Evolutionary conservation across 495 filamentous ascomycete species (phyloP).

Genomic region (Hypoxylon cercidicola): DNA sequence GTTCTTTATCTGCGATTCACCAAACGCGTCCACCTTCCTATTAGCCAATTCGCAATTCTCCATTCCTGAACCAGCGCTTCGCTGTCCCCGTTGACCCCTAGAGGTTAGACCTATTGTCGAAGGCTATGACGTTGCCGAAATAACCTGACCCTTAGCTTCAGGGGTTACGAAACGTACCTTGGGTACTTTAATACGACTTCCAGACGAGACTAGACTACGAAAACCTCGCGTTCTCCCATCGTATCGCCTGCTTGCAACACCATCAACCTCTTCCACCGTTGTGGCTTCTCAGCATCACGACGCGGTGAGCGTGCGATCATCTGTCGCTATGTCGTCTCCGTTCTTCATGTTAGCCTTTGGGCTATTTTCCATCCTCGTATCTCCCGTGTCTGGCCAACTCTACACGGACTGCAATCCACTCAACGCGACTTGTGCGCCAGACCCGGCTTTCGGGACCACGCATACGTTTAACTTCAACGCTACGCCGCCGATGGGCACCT

Average conservation of each 20-base stretch:
- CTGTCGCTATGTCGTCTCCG: conserved; percentile 47
- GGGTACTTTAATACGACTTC: too few species aligned
- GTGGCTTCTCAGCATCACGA: background rate
- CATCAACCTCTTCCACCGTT: too few species aligned
- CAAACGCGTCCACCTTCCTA: too few species aligned
- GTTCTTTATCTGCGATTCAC: conserved; percentile 1
- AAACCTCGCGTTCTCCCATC: too few species aligned
- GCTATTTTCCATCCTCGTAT: conserved; percentile 54
- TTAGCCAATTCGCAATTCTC: too few species aligned
- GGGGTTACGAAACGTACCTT: background rate
- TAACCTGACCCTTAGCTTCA: conserved; percentile 9
- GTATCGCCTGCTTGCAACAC: too few species aligned
- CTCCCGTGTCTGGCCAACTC: conserved; percentile 66
- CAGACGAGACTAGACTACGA: too few species aligned
- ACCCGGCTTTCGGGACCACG: conserved; percentile 69
- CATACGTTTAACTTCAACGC: conserved; percentile 73
- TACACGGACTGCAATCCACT: conserved; percentile 74
- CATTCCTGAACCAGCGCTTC: background rate
- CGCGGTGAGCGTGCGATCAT: conserved; percentile 12
- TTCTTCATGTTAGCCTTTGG: conserved; percentile 49
- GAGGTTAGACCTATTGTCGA: background rate
- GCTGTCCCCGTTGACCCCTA: background rate
- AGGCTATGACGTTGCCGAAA: conserved; percentile 32
- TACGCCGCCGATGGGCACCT: conserved; percentile 64
- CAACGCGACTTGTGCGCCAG: conserved; percentile 68